These are phyloP conservation scores for Cunninghamia lanceolata DNA, from an alignment of 75 land plant species.

Conservation along the genomic window DNA sequence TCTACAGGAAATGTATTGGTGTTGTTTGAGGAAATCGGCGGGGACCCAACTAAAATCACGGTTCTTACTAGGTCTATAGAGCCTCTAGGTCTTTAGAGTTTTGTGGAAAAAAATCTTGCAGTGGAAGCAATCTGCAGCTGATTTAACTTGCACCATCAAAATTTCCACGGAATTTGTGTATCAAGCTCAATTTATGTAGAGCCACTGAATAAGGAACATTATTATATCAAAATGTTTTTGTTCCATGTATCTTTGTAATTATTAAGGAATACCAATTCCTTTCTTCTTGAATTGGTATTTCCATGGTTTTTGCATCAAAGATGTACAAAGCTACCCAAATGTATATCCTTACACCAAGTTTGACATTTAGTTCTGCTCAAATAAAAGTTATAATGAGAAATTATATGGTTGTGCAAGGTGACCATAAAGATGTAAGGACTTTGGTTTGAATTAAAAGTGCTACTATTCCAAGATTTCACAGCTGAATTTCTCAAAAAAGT, in stretches of 20 bases:
- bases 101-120: constrained; percentile 44
- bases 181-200: not conserved
- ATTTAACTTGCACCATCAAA: not conserved
- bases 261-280: not conserved
- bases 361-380: not conserved
- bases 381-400: not conserved
- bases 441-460: not conserved
- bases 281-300: not conserved
- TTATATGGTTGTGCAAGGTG: not conserved
- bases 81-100: constrained; percentile 39
- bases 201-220: not conserved
- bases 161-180: not conserved
- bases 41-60: constrained; percentile 52
- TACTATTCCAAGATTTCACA: not conserved
- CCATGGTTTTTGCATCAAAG: not conserved
- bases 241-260: not conserved
- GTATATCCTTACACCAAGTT: too few species aligned
- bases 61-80: constrained; percentile 30
- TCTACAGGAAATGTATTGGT: constrained; percentile 48
- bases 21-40: constrained; percentile 64
- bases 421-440: not conserved
- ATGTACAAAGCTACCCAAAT: not conserved
- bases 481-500: not conserved
- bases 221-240: not conserved
- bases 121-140: constrained; percentile 50